Evolutionary conservation across 495 filamentous ascomycete species (phyloP).

Genomic region (Penicillium odoratum): DNA sequence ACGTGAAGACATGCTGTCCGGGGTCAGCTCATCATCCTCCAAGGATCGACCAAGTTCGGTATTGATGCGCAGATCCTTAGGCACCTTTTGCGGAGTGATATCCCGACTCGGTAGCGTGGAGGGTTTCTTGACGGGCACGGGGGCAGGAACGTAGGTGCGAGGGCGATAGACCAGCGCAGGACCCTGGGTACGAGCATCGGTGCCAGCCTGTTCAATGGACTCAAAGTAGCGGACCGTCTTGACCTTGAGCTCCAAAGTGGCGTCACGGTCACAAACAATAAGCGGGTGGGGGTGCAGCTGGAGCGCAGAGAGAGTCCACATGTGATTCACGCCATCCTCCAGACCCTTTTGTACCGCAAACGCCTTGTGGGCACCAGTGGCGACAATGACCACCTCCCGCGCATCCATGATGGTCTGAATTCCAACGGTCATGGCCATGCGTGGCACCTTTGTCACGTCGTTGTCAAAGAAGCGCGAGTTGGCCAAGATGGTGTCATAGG

Average conservation of each 20-base stretch:
- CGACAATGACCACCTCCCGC: constrained; percentile 78
- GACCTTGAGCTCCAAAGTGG: constrained; percentile 78
- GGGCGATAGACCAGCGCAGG: constrained; percentile 46
- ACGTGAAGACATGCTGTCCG: constrained; percentile 68
- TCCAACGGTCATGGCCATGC: constrained; percentile 82
- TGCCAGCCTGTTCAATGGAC: constrained; percentile 63
- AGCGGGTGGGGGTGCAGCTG: constrained; percentile 79
- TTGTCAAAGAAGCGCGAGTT: constrained; percentile 82
- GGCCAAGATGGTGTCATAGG: constrained; percentile 82
- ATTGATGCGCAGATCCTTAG: constrained; percentile 47
- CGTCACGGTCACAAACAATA: constrained; percentile 83
- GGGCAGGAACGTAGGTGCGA: constrained; percentile 40
- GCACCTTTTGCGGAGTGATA: constrained; percentile 34
- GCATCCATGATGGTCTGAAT: constrained; percentile 86
- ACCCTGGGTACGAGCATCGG: constrained; percentile 58
- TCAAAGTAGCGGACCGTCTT: constrained; percentile 76
- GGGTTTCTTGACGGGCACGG: constrained; percentile 28
- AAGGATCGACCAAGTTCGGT: constrained; percentile 40
- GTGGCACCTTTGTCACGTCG: constrained; percentile 70
- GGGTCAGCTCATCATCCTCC: constrained; percentile 57
- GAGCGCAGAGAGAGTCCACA: constrained; percentile 82
- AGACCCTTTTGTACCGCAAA: constrained; percentile 79
- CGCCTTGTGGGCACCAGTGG: constrained; percentile 77
- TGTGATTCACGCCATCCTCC: constrained; percentile 81
- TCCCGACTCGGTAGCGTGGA: constrained; percentile 24